Conservation (phyloP, 2,329 filamentous ascomycete genomes). For the Cladobotryum mycophilum region DNA sequence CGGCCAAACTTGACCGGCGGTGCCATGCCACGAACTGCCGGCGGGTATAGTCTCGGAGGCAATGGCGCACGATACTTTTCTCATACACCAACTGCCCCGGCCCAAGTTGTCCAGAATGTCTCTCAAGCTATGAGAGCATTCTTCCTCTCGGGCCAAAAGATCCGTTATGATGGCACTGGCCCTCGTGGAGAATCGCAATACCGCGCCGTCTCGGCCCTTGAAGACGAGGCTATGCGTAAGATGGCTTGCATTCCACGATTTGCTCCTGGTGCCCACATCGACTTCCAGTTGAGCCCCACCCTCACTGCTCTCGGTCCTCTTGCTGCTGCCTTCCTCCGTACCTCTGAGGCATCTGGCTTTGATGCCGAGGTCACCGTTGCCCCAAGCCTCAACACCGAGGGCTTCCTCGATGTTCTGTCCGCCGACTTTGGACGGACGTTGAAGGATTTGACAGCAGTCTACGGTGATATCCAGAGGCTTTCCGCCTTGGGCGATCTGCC, state of each 20-base stretch:
- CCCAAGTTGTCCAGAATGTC: conserved; percentile 92
- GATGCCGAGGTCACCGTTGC: conserved; percentile 34
- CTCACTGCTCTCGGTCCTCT: conserved; percentile 81
- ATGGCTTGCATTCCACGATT: conserved; percentile 52
- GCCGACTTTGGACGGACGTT: conserved; percentile 82
- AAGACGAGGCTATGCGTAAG: conserved; percentile 65
- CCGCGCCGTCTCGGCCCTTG: conserved; percentile 66
- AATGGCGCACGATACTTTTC: conserved; percentile 84
- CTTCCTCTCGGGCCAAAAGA: conserved; percentile 82
- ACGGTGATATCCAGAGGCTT: conserved; percentile 75
- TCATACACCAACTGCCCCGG: conserved; percentile 75
- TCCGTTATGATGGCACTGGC: conserved; percentile 75
- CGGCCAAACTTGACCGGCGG: conserved; percentile 90
- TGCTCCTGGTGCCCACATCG: conserved; percentile 72
- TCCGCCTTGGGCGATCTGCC: conserved; percentile 77
- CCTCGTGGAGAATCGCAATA: conserved; percentile 71
- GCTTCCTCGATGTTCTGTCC: conserved; percentile 77
- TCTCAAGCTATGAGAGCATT: conserved; percentile 89
- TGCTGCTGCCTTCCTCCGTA: conserved; percentile 46
- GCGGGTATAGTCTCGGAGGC: conserved; percentile 74
- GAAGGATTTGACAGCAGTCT: conserved; percentile 71
- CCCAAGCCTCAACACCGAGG: conserved; percentile 70
- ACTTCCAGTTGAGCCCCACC: conserved; percentile 83
- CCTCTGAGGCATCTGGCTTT: conserved; percentile 37
- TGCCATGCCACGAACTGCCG: conserved; percentile 73